Base-by-base conservation (phyloP, 495 filamentous ascomycete genomes). In the Amniculicola lignicola region DNA sequence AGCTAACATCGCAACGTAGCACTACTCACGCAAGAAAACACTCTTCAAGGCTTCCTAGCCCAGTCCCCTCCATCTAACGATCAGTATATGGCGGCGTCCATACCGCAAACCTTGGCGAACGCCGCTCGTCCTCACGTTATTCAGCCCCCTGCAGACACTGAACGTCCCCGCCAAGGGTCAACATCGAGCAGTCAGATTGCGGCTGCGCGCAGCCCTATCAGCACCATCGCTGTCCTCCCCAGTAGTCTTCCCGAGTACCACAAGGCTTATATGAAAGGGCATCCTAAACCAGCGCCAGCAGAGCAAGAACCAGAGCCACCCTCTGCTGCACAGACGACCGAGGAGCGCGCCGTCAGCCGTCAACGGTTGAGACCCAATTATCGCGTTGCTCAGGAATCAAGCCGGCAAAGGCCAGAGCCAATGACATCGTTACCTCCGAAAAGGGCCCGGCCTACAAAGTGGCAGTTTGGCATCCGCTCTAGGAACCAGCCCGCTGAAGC, bases 391-490 rank as follows among this genome's bases (percentile, higher is more conserved):
- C 68, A 74, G 40, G 80, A 85, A 65, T 80, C 75, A 57, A 81
- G 70, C n/a, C 75, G 71, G 33, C 77, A 84, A 54, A 83, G 84
- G 25, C 88, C 89, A 1, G 85, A 86, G 42, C 75, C 75, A 3
- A 80, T 75, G 70, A 75, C 72, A 10, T 44, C 66, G 1, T 33
- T 75, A 4, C 70, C 71, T 7, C 22, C 73, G 22, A 91, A 87
- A 68, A 87, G 84, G 69, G 73, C 69, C 23, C 80, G 80, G 48
- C 81, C 83, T 2, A 88, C 89, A 0, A 87, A 89, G 54, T 98
- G 93, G 93, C 94, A 97, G 70, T 98, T 97, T 66, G 93, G 93
- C 25, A 98, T 98, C 54, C 82, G 93, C 1, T 92, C 87, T 19
- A 79, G 94, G 25, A 98, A 96, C 68, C 87, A 89, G 19, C 93